phyloP scores from a whole-genome alignment of 75 land plant genomes.

The Isoetes taiwanensis region DNA sequence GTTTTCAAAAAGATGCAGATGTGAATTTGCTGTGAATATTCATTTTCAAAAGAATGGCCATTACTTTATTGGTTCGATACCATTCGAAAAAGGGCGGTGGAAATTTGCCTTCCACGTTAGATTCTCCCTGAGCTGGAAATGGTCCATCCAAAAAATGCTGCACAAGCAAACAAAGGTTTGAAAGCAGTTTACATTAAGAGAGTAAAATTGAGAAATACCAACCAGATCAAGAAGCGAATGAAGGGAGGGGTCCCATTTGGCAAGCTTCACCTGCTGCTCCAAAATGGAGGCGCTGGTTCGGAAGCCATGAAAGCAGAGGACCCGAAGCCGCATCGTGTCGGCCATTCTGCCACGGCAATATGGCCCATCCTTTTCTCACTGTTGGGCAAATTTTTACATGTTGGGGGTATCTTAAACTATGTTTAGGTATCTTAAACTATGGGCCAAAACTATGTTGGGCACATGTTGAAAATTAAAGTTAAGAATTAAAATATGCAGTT shows the following conservation, averaged over 20 bases:
- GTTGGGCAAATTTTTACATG: too few species aligned
- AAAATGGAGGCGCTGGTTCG: slow-evolving; percentile 80
- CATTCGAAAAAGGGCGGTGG: slow-evolving; percentile 91
- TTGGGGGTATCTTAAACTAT: too few species aligned
- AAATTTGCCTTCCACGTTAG: slow-evolving; percentile 84
- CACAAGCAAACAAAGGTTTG: not conserved
- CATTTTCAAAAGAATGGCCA: too few species aligned
- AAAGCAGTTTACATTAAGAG: not conserved
- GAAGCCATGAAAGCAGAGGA: slow-evolving; percentile 93
- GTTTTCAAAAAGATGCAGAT: too few species aligned
- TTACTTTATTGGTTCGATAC: slow-evolving; percentile 81
- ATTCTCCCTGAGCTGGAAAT: slow-evolving; percentile 65
- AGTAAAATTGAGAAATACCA: not conserved
- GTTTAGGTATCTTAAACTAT: too few species aligned
- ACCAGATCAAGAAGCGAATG: slow-evolving; percentile 50
- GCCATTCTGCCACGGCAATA: too few species aligned
- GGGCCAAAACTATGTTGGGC: too few species aligned
- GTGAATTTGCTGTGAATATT: too few species aligned
- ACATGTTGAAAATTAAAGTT: too few species aligned
- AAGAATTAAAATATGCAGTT: too few species aligned
- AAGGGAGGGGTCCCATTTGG: slow-evolving; percentile 56
- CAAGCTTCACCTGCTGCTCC: slow-evolving; percentile 42
- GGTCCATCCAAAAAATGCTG: slow-evolving; percentile 69
- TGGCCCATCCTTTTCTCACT: too few species aligned
- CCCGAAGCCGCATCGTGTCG: slow-evolving; percentile 38